A percentile compares a stretch with the other conserved stretches of the same genome.
phyloP scores from a whole-genome alignment of 2,329 filamentous ascomycete genomes.

The Fusarium sp. region DNA sequence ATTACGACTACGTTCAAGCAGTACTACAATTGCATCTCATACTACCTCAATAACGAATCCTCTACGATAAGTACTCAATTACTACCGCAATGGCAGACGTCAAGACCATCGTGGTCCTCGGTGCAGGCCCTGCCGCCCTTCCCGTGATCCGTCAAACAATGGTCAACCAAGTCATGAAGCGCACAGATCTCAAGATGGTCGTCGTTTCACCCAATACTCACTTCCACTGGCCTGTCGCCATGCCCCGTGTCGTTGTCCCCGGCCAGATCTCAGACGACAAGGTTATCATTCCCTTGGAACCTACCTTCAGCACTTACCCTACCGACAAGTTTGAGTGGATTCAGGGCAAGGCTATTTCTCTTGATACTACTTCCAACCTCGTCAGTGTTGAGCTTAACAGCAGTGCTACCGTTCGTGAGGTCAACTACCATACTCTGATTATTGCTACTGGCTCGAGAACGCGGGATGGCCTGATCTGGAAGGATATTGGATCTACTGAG shows the following conservation, averaged over 20 bases:
- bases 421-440: constrained; percentile 61
- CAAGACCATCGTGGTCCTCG: constrained; percentile 59
- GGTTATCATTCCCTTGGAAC: constrained; percentile 46
- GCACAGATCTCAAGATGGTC: constrained; percentile 53
- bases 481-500: constrained; percentile 53
- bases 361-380: constrained; percentile 53
- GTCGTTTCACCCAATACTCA: constrained; percentile 58
- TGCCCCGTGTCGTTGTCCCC: constrained; percentile 57
- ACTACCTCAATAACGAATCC: background rate
- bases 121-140: constrained; percentile 56
- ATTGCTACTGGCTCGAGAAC: constrained; percentile 62
- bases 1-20: background rate
- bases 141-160: constrained; percentile 60
- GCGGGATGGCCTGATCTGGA: constrained; percentile 58
- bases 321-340: constrained; percentile 60
- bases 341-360: constrained; percentile 54
- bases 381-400: constrained; percentile 52
- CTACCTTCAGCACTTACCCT: constrained; percentile 59
- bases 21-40: background rate
- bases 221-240: constrained; percentile 59
- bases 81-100: constrained; percentile 27
- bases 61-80: background rate
- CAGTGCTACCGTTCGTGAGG: constrained; percentile 42
- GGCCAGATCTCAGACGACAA: constrained; percentile 54
- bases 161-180: constrained; percentile 51